Percentiles rank a stretch among this genome's conserved stretches.
These are phyloP conservation scores for Calonectria pauciramosa DNA, from an alignment of 2,329 filamentous ascomycete species.

Conservation along the genomic window DNA sequence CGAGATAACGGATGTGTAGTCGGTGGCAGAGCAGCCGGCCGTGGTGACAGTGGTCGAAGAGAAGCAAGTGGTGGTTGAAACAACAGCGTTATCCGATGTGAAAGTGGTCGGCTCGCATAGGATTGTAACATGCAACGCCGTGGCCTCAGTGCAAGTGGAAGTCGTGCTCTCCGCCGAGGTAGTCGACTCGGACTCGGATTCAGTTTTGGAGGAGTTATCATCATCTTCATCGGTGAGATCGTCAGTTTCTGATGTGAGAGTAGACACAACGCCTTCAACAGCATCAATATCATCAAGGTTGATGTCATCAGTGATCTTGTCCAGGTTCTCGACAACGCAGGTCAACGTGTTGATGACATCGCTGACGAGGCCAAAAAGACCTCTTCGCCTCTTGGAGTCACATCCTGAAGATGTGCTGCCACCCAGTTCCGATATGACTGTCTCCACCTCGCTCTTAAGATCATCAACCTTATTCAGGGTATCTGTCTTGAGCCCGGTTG, in stretches of 20 bases:
- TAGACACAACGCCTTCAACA: slow-evolving; percentile 25
- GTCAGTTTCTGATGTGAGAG: slow-evolving; percentile 9
- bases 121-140: slow-evolving; percentile 28
- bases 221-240: slow-evolving; percentile 32
- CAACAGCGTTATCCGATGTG: slow-evolving; percentile 19
- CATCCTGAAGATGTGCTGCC: slow-evolving; percentile 30
- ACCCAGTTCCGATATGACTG: slow-evolving; percentile 26
- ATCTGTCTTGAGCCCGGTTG: slow-evolving; percentile 29
- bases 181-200: slow-evolving; percentile 25
- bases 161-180: slow-evolving; percentile 4
- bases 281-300: slow-evolving; percentile 27
- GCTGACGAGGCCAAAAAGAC: slow-evolving; percentile 27
- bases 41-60: slow-evolving; percentile 22
- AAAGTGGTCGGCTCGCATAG: slow-evolving; percentile 25
- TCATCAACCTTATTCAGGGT: slow-evolving; percentile 33
- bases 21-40: slow-evolving; percentile 29
- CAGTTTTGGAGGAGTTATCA: slow-evolving; percentile 20
- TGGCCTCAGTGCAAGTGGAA: slow-evolving; percentile 27
- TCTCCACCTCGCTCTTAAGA: slow-evolving; percentile 21
- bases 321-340: slow-evolving; percentile 32
- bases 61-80: slow-evolving; percentile 19
- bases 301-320: slow-evolving; percentile 23
- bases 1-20: slow-evolving; percentile 31
- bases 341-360: slow-evolving; percentile 33
- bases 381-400: slow-evolving; percentile 24